A percentile compares a stretch with the other conserved stretches of the same genome.
phyloP scores from a whole-genome alignment of 73 alveolate genomes.

The Paramecium sonneborni region DNA sequence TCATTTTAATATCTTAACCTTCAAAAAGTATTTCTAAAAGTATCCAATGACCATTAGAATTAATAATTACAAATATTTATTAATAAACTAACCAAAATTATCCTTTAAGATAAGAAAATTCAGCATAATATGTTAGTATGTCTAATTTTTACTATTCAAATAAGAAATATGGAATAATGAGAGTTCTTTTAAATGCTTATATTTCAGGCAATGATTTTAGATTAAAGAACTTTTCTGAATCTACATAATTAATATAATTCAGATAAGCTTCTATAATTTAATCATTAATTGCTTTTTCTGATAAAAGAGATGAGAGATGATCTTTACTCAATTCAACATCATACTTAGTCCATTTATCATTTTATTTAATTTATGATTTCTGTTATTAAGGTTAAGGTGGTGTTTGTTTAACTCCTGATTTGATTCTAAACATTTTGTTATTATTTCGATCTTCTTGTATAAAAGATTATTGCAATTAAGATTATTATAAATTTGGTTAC shows the following conservation, averaged over 20 bases:
- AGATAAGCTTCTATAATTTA: neutral
- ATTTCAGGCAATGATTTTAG: neutral
- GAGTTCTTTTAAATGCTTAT: neutral
- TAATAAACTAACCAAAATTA: slow-evolving; percentile 2
- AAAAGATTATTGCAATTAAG: neutral
- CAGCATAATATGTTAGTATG: neutral
- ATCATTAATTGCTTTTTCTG: neutral
- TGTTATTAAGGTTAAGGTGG: neutral
- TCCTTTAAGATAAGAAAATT: neutral
- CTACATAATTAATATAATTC: neutral
- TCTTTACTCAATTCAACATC: slow-evolving; percentile 18
- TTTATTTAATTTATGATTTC: neutral
- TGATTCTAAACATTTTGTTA: slow-evolving; percentile 24
- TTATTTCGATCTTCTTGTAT: slow-evolving; percentile 30
- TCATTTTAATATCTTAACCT: neutral
- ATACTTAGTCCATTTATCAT: neutral
- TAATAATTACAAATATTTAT: neutral
- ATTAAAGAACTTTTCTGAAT: neutral
- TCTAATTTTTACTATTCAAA: slow-evolving; percentile 12
- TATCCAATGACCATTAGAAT: slow-evolving; percentile 37
- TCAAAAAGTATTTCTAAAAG: neutral
- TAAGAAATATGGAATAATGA: slow-evolving; percentile 22
- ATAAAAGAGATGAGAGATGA: neutral
- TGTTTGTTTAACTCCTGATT: slow-evolving; percentile 29
- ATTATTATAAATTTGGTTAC: neutral